Base-by-base conservation (phyloP, 257 asterid species). In the Capsicum baccatum region DNA sequence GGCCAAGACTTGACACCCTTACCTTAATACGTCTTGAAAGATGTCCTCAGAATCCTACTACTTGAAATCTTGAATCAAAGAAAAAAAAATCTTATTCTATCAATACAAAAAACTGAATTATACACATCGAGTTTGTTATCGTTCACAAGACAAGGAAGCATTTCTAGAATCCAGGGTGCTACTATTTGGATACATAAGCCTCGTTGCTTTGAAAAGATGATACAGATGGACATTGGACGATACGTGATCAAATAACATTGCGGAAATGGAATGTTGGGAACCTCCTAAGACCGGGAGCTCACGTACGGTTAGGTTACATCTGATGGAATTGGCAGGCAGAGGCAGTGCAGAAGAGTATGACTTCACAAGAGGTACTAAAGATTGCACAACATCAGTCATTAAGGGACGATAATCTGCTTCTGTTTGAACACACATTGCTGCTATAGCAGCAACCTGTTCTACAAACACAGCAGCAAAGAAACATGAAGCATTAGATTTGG, bases 341-440 rank as follows among this genome's bases (percentile, higher is more conserved):
- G 26, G 26, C 57, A 76, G 21, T 26, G 80, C 48, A 11, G 90
- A 85, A 6, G 93, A 82, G 85, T 83, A 91, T 74, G 88, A 87
- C 91, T 90, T 92, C 13, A 92, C 91, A n/a, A 94, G 88, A 59
- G 98, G 98, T 81, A 94, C 89, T 84, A 94, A 84, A 14, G 98
- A 94, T 74, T 94, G 98, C 68, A 92, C 97, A 1, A 93, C 97
- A 74, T 94, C 98, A 0, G 97, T 94, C 90, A 94, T 94, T 48
- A 94, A 79, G 17, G 98, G 98, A 26, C 98, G 90, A 69, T 94
- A 94, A 74, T 93, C 98, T 9, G 98, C 93, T 89, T 94, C 98
- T 5, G 94, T 87, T 71, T 94, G 98, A 26, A 94, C 92, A 14
- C 98, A 94, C 98, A 94, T 91, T 21, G 96, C 97, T 3, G 97